Evolutionary conservation across 2,329 filamentous ascomycete genomes (phyloP), one percentile per base, ranked within the genome.

Genomic region (Colletotrichum melonis): DNA sequence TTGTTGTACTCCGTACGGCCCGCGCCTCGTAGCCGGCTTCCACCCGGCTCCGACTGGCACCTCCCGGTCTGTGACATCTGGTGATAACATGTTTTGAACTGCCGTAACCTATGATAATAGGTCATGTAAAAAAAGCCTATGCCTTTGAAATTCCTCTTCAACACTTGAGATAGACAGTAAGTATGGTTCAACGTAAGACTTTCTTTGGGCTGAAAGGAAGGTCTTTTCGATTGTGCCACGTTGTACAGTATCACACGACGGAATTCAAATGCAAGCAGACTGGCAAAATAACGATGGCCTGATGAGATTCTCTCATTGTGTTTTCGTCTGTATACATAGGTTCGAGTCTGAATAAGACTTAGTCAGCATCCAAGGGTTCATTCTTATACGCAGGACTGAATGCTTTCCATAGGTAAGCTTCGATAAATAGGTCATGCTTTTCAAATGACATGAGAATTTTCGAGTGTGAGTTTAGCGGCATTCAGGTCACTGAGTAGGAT

Each of bases 41-140:
- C 70, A 35, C 69, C 60, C 60, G 60, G n/a, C 70, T 65, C 70
- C 60, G 60, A 70, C 46, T 65, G 56, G 55, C 56, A 65, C 32
- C 56, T 60, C 70, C 60, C 70, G 70, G 55, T 49, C 26, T 26
- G 22, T 22, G 42, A 19, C 19, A 49, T 49, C 42, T 9, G 42
- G 9, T 22, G 8, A 49, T 11, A 4, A 22, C 4, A 19, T 11
- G 6, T 5, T 49, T 46, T 2, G 7, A 8, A 49, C 19, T 49
- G 42, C 42, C 19, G 42, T 22, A 22, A 49, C 19, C 7, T 49
- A 22, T 6, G 4, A 49, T 22, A 22, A 9, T 22, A 49, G 7
- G 19, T 11, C 8, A n/a, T n/a, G 19, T 4, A 19, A 19, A 19
- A 19, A 49, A 4, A 9, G 42, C n/a, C 42, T 42, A 19, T 4